Evolutionary conservation across 2,329 filamentous ascomycete species (phyloP), one percentile per base, ranked within the genome.

Genomic region (Nemania sp.): DNA sequence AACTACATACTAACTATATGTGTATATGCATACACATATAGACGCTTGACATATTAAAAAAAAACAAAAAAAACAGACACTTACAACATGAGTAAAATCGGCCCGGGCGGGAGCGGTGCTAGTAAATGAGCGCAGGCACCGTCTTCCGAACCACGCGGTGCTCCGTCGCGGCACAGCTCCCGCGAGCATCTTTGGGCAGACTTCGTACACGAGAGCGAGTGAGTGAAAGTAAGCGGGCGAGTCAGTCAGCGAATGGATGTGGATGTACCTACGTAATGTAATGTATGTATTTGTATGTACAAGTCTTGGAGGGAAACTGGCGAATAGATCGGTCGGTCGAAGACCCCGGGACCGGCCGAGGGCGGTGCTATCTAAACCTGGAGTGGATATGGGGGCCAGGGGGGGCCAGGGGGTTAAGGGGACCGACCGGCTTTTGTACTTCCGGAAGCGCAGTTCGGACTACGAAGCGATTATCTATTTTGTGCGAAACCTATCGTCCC

Each of bases 61-160:
- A 52, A 24, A 45, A 20, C 35, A 13, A 24, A 45, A 20, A 32
- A 13, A 52, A n/a, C 29, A 15, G 18, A 29, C 41, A 77, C 77
- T 73, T 70, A 80, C 79, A 55, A 79, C 78, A 73, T 80, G 78
- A 20, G 76, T 79, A 55, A 80, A 80, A 70, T 80, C 78, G 6
- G 76, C 75, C 49, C 64, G 70, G 7, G 54, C 70, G 2, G 74
- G 56, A 29, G 77, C 67, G 32, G 77, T 76, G 45, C 71, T 72
- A n/a, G 74, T 76, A 64, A 80, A 79, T 22, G 70, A 64, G 11
- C 73, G 73, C 49, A 32, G 10, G 47, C 49, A 22, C n/a, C 18
- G 2, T 47, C 45, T 58, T 29, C 35, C 6, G 1, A 63, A 43
- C 3, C 27, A 38, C 41, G 51, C 43, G 29, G 51, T 35, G 62